phyloP scores from a whole-genome alignment of 179 eudicot species.

The Silene vulgaris region DNA sequence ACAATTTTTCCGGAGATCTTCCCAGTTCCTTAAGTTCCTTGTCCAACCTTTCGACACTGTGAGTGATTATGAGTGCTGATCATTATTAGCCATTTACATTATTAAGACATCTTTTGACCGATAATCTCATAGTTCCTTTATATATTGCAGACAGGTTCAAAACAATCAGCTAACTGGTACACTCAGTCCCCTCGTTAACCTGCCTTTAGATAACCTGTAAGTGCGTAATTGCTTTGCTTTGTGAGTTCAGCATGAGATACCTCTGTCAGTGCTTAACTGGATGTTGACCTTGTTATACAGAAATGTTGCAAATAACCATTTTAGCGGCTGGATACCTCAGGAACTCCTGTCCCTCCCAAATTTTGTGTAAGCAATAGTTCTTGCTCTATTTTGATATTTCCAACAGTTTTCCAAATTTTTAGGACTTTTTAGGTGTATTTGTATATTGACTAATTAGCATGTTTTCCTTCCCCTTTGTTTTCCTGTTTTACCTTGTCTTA shows the following conservation, averaged over 20 bases:
- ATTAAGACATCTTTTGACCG: not conserved
- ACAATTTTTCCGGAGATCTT: constrained; percentile 75
- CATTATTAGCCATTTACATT: not conserved
- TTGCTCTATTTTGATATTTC: not conserved
- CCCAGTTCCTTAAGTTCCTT: constrained; percentile 61
- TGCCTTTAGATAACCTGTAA: constrained; percentile 82
- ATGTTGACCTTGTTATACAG: constrained; percentile 33
- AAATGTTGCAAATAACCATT: constrained; percentile 81
- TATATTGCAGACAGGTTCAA: constrained; percentile 62
- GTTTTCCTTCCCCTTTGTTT: no score
- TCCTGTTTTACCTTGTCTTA: no score
- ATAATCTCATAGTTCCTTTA: constrained; percentile 25
- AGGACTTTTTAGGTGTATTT: no score
- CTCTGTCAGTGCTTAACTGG: not conserved
- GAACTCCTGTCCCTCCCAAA: constrained; percentile 65
- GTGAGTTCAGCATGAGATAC: not conserved
- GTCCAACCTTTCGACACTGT: constrained; percentile 84
- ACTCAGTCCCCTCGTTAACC: constrained; percentile 47
- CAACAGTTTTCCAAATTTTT: not conserved
- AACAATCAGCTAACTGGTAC: constrained; percentile 79
- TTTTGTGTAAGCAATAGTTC: constrained; percentile 51
- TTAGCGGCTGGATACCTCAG: constrained; percentile 83
- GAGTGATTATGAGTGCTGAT: constrained; percentile 32
- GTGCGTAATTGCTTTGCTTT: constrained; percentile 28
- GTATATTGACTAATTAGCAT: no score